These are phyloP conservation scores for Gonium pectorale DNA, from an alignment of 139 green algal species.

Conservation along the genomic window DNA sequence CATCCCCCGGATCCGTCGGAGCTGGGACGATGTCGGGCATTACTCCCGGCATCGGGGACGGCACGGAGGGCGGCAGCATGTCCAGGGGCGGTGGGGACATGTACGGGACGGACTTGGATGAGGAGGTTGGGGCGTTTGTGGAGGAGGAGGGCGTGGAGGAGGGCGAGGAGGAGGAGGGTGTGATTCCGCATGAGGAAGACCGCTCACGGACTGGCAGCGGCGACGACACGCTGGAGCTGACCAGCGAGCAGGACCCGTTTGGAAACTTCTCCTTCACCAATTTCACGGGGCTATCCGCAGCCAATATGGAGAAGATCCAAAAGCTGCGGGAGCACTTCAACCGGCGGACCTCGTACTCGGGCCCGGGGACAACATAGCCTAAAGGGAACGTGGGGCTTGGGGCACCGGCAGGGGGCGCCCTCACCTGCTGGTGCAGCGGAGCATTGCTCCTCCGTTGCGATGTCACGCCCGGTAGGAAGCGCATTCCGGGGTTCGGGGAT, in stretches of 20 bases:
- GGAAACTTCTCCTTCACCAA: slow-evolving; percentile 62
- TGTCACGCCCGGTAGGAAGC: too few species aligned
- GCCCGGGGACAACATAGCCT: neutral
- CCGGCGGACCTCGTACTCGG: slow-evolving; percentile 28
- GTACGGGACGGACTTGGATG: neutral
- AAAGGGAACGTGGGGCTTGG: too few species aligned
- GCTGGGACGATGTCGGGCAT: neutral
- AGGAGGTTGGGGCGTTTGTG: neutral
- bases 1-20: slow-evolving; percentile 12
- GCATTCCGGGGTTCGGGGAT: too few species aligned
- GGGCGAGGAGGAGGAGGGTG: neutral
- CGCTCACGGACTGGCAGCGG: slow-evolving; percentile 3
- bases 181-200: too few species aligned
- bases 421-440: too few species aligned
- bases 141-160: slow-evolving; percentile 8
- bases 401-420: too few species aligned
- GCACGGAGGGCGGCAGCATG: neutral
- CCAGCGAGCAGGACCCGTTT: slow-evolving; percentile 46
- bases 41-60: neutral
- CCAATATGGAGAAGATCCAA: slow-evolving; percentile 61
- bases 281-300: slow-evolving; percentile 46
- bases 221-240: neutral
- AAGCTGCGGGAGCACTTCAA: slow-evolving; percentile 50
- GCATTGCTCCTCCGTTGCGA: too few species aligned
- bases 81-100: neutral